Base-by-base conservation (phyloP, 805 yeast species). In the Yarrowia osloensis region DNA sequence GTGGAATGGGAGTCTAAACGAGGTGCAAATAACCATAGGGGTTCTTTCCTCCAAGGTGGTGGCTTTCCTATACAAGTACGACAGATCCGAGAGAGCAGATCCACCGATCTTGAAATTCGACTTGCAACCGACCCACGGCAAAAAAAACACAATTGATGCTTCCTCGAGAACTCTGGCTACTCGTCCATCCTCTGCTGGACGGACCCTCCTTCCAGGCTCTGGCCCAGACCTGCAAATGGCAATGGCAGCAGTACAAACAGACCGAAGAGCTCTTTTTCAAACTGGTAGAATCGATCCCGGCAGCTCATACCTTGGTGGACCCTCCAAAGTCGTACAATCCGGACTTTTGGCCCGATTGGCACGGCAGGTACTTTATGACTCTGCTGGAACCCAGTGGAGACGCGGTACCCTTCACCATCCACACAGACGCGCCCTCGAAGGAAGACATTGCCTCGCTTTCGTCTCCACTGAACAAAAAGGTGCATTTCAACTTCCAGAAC, bases 401-500 rank as follows among this genome's bases (percentile, higher is more conserved):
- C 2, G 7, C 15, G 2, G 17, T 50, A 11, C 39, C 29, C 21
- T 50, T 50, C 33, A 21, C 28, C 3, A 31, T 50, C 21, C 57
- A 50, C 57, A 33, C 19, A n/a, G 33, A 15, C 6, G 15, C 40
- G 4, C 57, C 57, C 15, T 19, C 28, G 3, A 19, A 15, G 5
- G 57, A 50, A 15, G 40, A 50, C 11, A 50, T 33, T 11, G 57
- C 57, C 15, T 13, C 19, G 7, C 12, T 31, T 40, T 50, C 57
- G 11, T 28, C 40, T 15, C 7, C 12, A 3, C 12, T 22, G 8
- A 50, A 50, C 61, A 54, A 35, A 37, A 54, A 54, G 31, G 31
- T 54, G 24, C 61, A 54, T 15, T 54, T 54, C 61, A 54, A 54
- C 61, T 54, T 35, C 44, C 61, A 54, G 31, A 54, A 54, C 33